Percentiles rank a stretch among this genome's conserved stretches.
Evolutionary conservation across 495 filamentous ascomycete genomes (phyloP).

Genomic region (Aspergillus wentii): DNA sequence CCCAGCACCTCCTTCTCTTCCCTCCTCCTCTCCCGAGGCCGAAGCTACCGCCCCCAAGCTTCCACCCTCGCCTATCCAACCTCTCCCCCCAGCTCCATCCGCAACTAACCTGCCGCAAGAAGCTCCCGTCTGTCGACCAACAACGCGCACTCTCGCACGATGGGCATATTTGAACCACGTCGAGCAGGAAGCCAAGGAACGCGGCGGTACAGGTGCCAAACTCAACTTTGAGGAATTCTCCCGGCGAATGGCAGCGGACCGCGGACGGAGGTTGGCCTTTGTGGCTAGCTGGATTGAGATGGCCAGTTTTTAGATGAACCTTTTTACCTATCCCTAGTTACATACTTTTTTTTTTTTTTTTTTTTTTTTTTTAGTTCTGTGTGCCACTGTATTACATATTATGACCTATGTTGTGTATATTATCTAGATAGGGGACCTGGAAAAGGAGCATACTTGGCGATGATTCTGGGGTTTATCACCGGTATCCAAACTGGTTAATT

Average conservation of each 20-base stretch:
- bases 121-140: slow-evolving; percentile 16
- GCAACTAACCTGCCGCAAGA: slow-evolving; percentile 11
- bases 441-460: too few relatives aligned
- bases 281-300: slow-evolving; percentile 84
- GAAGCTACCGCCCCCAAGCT: slow-evolving; percentile 35
- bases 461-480: too few relatives aligned
- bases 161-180: slow-evolving; percentile 51
- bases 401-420: too few relatives aligned
- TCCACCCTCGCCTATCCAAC: slow-evolving; percentile 32
- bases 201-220: slow-evolving; percentile 71
- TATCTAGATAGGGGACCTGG: too few relatives aligned
- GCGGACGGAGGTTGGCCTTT: slow-evolving; percentile 64
- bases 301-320: slow-evolving; percentile 57
- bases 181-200: slow-evolving; percentile 57
- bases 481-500: too few relatives aligned
- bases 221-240: slow-evolving; percentile 72
- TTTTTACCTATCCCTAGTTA: too few relatives aligned
- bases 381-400: too few relatives aligned
- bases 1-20: slow-evolving; percentile 29
- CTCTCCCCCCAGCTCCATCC: slow-evolving; percentile 23
- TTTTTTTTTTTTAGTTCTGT: too few relatives aligned
- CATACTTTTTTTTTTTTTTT: too few relatives aligned
- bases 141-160: slow-evolving; percentile 45
- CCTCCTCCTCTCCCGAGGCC: slow-evolving; percentile 29
- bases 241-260: slow-evolving; percentile 58